phyloP scores from a whole-genome alignment of 2,329 filamentous ascomycete species.

The Colletotrichum horii region DNA sequence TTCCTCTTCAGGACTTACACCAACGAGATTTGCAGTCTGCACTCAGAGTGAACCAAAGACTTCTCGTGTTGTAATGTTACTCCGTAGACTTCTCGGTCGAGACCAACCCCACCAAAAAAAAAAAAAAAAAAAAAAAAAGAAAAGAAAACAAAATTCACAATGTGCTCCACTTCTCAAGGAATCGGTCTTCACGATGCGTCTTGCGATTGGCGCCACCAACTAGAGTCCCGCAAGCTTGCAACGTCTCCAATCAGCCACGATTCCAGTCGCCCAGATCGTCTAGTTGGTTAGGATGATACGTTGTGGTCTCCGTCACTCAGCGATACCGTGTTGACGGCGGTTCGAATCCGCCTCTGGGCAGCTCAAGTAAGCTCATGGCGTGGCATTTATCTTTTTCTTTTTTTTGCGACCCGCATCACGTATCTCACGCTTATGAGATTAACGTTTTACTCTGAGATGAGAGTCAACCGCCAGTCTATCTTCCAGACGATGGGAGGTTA shows the following conservation, averaged over 20 bases:
- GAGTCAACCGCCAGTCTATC: neutral
- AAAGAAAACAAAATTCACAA: neutral
- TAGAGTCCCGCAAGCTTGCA: neutral
- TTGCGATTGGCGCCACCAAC: neutral
- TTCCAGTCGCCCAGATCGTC: neutral
- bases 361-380: neutral
- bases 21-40: neutral
- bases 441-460: neutral
- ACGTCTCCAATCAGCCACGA: neutral
- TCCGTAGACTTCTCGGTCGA: neutral
- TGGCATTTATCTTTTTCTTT: neutral
- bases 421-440: neutral
- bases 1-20: neutral
- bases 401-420: neutral
- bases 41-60: neutral
- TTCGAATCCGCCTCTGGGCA: constrained; percentile 12
- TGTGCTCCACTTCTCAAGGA: neutral
- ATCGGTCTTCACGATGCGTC: neutral
- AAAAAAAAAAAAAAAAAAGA: neutral
- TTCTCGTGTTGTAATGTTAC: neutral
- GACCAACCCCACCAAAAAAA: neutral
- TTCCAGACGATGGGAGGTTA: neutral
- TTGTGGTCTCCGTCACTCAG: constrained; percentile 3
- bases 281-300: constrained; percentile 12
- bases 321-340: constrained; percentile 5